Evolutionary conservation across 2,329 filamentous ascomycete species (phyloP), one percentile per base, ranked within the genome.

Genomic region (Tolypocladium sp.): DNA sequence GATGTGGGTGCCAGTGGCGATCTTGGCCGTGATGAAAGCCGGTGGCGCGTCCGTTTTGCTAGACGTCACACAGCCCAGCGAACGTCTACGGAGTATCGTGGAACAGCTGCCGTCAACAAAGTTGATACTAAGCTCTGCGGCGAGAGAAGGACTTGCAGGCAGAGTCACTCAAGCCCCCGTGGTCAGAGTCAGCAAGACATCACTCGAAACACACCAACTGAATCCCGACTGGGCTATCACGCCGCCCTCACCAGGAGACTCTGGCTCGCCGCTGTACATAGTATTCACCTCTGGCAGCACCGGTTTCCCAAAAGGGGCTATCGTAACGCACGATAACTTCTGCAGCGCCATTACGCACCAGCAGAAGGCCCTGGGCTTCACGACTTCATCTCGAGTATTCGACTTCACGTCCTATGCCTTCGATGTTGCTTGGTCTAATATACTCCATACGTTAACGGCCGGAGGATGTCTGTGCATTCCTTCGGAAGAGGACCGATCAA

Each of bases 11-110:
- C 53, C 65, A 8, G 65, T 73, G 2, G 67, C 68, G 0, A 67
- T 71, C 61, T 59, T 74, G 13, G 70, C 62, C 4, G 66, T 73
- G 0, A 60, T 75, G 49, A 73, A 72, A 58, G 67, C 71, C 41
- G 71, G 71, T 9, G 69, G 53, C 35, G 62, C 60, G 12, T 64
- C 44, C 2, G 60, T 65, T 8, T 54, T 58, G 15, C 41, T 65
- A 20, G 61, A 64, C 27, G 22, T 42, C 12, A 52, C 55, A 12
- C 59, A 58, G 3, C 61, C 61, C n/a, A 38, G 44, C n/a, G 56
- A 61, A 33, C 58, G 59, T 5, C 46, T 61, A 22, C 51, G 38
- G 6, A 54, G 40, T 30, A 57, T 63, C 15, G 15, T 60, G 7
- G 27, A 33, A 7, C 55, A 59, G 22, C 40, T 60, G 13, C 9